These are phyloP conservation scores for Pythium apleroticum DNA, from an alignment of 352 stramenopile species.

Conservation along the genomic window DNA sequence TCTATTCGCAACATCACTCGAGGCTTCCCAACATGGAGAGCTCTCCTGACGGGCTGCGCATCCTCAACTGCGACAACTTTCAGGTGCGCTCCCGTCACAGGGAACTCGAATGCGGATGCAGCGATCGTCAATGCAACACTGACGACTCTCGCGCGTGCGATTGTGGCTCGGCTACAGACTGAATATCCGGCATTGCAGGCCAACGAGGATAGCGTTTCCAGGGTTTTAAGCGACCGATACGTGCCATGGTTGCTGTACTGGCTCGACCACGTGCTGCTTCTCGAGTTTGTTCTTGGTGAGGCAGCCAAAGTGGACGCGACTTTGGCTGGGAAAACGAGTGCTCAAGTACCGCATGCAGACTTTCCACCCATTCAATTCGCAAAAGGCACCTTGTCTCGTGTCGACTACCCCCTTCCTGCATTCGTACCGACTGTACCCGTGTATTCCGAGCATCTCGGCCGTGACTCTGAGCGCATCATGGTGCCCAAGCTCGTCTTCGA, in stretches of 20 bases:
- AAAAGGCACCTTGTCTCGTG: slow-evolving; percentile 35
- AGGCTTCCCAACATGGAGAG: slow-evolving; percentile 44
- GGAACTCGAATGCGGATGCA: background rate
- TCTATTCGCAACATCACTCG: slow-evolving; percentile 34
- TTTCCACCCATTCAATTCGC: slow-evolving; percentile 49
- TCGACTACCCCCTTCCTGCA: slow-evolving; percentile 29
- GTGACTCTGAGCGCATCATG: slow-evolving; percentile 42
- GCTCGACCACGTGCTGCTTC: slow-evolving; percentile 39
- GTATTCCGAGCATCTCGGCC: slow-evolving; percentile 32
- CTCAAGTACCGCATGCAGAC: slow-evolving; percentile 1
- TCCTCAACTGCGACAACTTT: slow-evolving; percentile 6
- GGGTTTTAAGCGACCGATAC: slow-evolving; percentile 33
- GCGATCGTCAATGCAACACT: background rate
- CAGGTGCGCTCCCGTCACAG: background rate
- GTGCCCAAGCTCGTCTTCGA: slow-evolving; percentile 34
- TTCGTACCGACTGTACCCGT: slow-evolving; percentile 5
- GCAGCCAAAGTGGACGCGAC: slow-evolving; percentile 20
- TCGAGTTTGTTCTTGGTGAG: slow-evolving; percentile 35
- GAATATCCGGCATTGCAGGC: background rate
- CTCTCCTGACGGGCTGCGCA: slow-evolving; percentile 40
- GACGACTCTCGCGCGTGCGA: background rate
- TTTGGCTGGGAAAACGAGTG: background rate
- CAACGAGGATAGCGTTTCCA: background rate
- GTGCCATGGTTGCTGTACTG: slow-evolving; percentile 43
- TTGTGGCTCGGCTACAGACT: background rate